Percentiles rank a stretch among this genome's conserved stretches.
phyloP scores from a whole-genome alignment of 2,329 filamentous ascomycete species.

The Amphichorda felina region DNA sequence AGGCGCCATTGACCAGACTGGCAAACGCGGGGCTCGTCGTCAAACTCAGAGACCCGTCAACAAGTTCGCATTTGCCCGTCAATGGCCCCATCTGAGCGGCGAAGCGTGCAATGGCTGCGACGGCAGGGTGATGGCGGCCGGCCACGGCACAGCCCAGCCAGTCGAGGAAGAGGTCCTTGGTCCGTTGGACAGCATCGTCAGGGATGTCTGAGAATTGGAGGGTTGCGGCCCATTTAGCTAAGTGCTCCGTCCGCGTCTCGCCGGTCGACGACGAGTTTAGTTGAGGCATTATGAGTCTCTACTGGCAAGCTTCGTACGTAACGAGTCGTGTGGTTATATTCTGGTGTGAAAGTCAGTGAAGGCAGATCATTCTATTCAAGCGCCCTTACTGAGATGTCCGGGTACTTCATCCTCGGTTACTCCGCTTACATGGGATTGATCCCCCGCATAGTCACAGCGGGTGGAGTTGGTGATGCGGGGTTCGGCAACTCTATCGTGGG shows the following conservation, averaged over 20 bases:
- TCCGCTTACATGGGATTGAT: no score
- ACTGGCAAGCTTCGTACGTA: no score
- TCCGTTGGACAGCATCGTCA: neutral
- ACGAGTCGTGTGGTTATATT: no score
- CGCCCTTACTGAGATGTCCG: no score
- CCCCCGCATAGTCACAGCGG: no score
- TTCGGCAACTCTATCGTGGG: no score
- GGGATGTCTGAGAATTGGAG: neutral
- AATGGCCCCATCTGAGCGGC: neutral
- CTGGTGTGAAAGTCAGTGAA: no score
- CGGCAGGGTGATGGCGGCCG: conserved; percentile 1
- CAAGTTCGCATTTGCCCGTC: neutral
- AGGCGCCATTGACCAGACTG: conserved; percentile 1
- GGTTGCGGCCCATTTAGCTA: neutral
- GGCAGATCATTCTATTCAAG: no score
- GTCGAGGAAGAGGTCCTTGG: conserved; percentile 2
- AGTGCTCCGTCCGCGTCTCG: neutral
- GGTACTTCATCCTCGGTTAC: no score
- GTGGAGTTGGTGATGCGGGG: no score
- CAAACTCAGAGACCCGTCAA: neutral
- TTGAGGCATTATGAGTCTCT: no score
- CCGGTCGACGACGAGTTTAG: no score
- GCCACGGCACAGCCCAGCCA: conserved; percentile 1
- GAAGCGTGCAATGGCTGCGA: neutral
- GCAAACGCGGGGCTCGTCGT: conserved; percentile 1